Evolutionary conservation across 768 basidiomycete genomes (phyloP).

Genomic region (Mycena filopes): DNA sequence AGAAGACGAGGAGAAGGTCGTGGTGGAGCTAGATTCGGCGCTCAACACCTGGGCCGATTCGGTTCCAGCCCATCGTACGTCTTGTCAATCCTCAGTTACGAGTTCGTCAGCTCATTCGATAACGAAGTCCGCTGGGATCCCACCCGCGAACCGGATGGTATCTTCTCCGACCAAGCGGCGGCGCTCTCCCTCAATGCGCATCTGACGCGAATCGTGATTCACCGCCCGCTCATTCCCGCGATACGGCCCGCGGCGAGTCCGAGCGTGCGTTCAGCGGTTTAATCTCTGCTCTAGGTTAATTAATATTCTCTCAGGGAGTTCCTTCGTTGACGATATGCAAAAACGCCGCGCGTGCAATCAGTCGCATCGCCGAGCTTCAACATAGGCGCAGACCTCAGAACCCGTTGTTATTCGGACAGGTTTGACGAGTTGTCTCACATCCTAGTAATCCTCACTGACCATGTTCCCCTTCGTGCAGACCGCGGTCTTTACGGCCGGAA

Average conservation of each 20-base stretch:
- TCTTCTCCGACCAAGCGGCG: slow-evolving; percentile 44
- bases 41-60: slow-evolving; percentile 63
- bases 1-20: slow-evolving; percentile 22
- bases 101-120: not conserved
- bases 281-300: no score
- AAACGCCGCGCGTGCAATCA: slow-evolving; percentile 69
- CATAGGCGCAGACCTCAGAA: slow-evolving; percentile 38
- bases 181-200: slow-evolving; percentile 46
- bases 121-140: slow-evolving; percentile 58
- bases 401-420: slow-evolving; percentile 25
- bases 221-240: no score
- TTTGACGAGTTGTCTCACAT: not conserved
- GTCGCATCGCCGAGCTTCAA: slow-evolving; percentile 62
- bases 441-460: no score
- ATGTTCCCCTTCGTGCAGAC: not conserved
- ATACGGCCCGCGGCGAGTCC: no score
- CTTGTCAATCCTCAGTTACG: not conserved
- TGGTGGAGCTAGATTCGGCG: slow-evolving; percentile 45
- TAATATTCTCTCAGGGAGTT: slow-evolving; percentile 39
- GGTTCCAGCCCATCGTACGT: slow-evolving; percentile 56
- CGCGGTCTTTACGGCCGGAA: slow-evolving; percentile 28
- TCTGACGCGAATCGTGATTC: no score
- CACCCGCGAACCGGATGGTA: slow-evolving; percentile 44
- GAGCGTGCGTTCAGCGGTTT: no score
- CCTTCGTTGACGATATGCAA: slow-evolving; percentile 76